Base-by-base conservation (phyloP, 345 rosid species). In the Erucastrum elatum region DNA sequence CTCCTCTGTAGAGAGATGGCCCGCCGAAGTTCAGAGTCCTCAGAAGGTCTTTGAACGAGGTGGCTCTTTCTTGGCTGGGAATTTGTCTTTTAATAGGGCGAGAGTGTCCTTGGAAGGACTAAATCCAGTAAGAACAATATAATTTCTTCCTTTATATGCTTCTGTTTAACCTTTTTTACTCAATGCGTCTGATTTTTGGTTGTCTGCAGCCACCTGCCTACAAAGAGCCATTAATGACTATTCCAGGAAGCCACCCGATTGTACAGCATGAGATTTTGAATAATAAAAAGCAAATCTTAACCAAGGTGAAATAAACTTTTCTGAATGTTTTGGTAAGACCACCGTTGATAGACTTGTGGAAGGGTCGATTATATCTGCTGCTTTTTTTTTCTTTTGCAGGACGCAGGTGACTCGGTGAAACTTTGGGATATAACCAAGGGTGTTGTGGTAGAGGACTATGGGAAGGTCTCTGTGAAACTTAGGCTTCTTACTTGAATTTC, bases 61-160 rank as follows among this genome's bases (percentile, higher is more conserved):
- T 34, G 94, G 96, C 80, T 90, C 98, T 34, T 96, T 96, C 82
- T 86, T 96, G 86, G 98, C 98, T 70, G 99, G 99, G 77, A 96
- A 93, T 77, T 87, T 91, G 79, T 93, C 97, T 26, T 96, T 93
- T 84, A 87, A 96, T 35, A 93, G 99, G 88, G 95, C 98, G 64
- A 89, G 98, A 82, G 91, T 90, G 75, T 96, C 99, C 66, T 84
- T 96, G 70, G 99, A 96, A 87, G 99, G 97, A 77, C 86, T 90
- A 67, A 88, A 86, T 30, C 96, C 90, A 3, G 98, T 96, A 88
- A 87, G 96, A 86, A 75, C 58, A 8, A 44, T 60, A 67, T 21
- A n/a, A 1, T 55, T 53, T 53, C 26, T 53, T 53, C 60, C 26
- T 53, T 16, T 6, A 15, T 31, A 55, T 64, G 16, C 63, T 70